These are phyloP conservation scores for Cynara cardunculus DNA, from an alignment of 129 eudicot species.

Conservation along the genomic window DNA sequence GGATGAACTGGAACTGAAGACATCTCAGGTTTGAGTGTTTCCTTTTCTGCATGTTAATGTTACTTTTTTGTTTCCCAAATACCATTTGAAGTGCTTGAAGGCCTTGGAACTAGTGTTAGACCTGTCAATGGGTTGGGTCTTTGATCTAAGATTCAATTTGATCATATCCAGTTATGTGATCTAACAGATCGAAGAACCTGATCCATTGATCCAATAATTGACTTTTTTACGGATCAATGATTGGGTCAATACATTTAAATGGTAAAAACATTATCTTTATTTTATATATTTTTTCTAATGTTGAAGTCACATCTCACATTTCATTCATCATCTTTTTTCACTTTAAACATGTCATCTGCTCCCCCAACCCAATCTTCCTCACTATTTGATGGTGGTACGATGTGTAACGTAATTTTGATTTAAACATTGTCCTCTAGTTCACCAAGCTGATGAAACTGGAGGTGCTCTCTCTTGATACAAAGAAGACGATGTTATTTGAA, in stretches of 20 bases:
- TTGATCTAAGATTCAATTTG: not conserved
- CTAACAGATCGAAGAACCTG: too few relatives aligned
- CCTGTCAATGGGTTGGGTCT: not conserved
- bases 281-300: too few relatives aligned
- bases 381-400: not conserved
- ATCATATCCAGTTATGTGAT: too few relatives aligned
- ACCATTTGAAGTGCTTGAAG: not conserved
- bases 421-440: slow-evolving; percentile 40
- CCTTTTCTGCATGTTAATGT: not conserved
- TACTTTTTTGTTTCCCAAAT: not conserved
- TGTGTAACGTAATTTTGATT: not conserved
- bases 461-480: slow-evolving; percentile 40
- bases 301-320: too few relatives aligned
- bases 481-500: slow-evolving; percentile 27
- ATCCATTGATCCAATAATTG: too few relatives aligned
- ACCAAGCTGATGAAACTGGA: slow-evolving; percentile 76
- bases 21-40: slow-evolving; percentile 69
- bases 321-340: too few relatives aligned
- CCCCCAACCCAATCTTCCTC: not conserved
- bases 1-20: slow-evolving; percentile 93
- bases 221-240: too few relatives aligned
- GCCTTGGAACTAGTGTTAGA: not conserved
- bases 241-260: too few relatives aligned
- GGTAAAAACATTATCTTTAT: too few relatives aligned
- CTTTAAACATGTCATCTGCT: too few relatives aligned